Evolutionary conservation across 2,329 filamentous ascomycete genomes (phyloP).

Genomic region (Aspergillus tubingensis): DNA sequence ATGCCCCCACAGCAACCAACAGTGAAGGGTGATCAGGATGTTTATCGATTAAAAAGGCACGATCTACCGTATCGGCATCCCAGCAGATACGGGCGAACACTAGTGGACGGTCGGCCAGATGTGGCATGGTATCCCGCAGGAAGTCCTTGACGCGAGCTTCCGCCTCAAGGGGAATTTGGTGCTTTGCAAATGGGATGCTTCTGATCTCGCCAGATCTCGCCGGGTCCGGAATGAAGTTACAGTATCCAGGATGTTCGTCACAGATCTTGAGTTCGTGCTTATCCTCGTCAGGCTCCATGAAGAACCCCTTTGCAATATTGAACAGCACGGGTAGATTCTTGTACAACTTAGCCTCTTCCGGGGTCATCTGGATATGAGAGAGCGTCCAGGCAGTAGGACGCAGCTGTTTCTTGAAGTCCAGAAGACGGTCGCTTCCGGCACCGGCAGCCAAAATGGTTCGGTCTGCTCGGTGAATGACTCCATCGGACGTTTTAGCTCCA

Average conservation of each 20-base stretch:
- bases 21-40: constrained; percentile 50
- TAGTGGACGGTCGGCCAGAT: constrained; percentile 53
- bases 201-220: constrained; percentile 25
- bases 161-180: constrained; percentile 48
- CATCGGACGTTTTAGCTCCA: constrained; percentile 50
- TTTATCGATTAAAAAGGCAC: constrained; percentile 54
- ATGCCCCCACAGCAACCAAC: constrained; percentile 41
- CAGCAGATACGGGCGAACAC: constrained; percentile 58
- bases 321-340: constrained; percentile 54
- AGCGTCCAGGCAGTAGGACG: constrained; percentile 59
- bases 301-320: constrained; percentile 52
- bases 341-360: constrained; percentile 49
- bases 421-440: constrained; percentile 49
- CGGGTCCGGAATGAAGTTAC: constrained; percentile 45
- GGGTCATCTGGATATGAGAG: constrained; percentile 53
- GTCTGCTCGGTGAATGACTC: constrained; percentile 44
- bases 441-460: constrained; percentile 54
- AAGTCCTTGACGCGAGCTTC: constrained; percentile 52
- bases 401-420: constrained; percentile 56
- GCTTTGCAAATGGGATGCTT: constrained; percentile 45
- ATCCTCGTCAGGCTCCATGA: constrained; percentile 50
- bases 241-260: constrained; percentile 61
- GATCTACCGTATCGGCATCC: constrained; percentile 59
- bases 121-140: constrained; percentile 55
- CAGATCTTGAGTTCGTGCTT: constrained; percentile 43